Evolutionary conservation across 2,329 filamentous ascomycete species (phyloP), one percentile per base, ranked within the genome.

Genomic region (Biscogniauxia mediterranea): DNA sequence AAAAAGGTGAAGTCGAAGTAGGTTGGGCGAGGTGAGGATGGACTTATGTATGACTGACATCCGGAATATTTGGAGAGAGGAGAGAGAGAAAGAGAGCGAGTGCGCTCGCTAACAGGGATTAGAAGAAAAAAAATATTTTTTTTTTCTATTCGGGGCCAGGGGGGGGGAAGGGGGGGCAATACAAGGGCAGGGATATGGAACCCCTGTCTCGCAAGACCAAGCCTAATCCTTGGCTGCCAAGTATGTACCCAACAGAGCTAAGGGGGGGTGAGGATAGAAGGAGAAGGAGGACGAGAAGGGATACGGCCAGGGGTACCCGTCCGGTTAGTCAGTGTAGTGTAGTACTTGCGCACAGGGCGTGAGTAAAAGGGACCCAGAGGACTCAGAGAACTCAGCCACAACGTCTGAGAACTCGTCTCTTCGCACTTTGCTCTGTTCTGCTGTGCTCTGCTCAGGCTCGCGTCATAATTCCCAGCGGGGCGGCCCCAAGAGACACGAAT

Each of bases 371-470:
- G 9, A 32, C 15, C 38, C 59, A 58, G 55, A 58, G 53, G 58
- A 61, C 60, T 60, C 32, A 7, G 38, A 53, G 32, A 54, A 49
- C 68, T 64, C 68, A 68, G 70, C 70, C 70, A 71, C 70, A 72
- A 68, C 68, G 70, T 72, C 66, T 63, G 62, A 66, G 60, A 58
- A 66, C 23, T 38, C 66, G 68, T 62, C 32, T 46, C 46, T 54
- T 72, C 70, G 68, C 70, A 72, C 70, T 69, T 70, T 71, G 56
- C 42, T 13, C 52, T 63, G 49, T 23, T 53, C 61, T 23, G 51
- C 61, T 59, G 46, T 56, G 28, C 28, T 32, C 11, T 4, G 17
- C 20, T 26, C 51, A 52, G 23, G 9, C 51, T 23, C 19, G 20
- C 20, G 23, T 52, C 23, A 26, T 23, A 46, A 46, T 46, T 46